Evolutionary conservation across 441 rosid species (phyloP).

Genomic region (Populus tomentosa): DNA sequence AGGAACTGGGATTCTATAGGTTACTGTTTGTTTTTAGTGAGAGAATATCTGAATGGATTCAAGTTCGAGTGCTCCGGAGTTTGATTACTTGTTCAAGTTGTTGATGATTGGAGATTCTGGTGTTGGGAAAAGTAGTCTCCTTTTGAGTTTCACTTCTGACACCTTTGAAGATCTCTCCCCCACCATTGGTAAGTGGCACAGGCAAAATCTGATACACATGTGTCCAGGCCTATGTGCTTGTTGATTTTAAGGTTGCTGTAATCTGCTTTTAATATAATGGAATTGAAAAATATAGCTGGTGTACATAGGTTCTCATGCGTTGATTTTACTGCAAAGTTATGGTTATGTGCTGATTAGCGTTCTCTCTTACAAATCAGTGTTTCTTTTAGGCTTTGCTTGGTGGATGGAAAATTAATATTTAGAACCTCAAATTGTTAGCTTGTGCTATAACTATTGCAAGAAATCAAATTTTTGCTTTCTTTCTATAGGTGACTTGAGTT

Average conservation of each 20-base stretch:
- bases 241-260: not conserved
- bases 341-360: not conserved
- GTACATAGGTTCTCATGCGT: not conserved
- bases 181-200: slow-evolving; percentile 41
- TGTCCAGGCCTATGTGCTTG: not conserved
- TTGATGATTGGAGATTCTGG: slow-evolving; percentile 59
- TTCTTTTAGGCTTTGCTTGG: not conserved
- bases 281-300: not conserved
- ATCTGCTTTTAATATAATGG: not conserved
- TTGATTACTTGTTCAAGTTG: slow-evolving; percentile 60
- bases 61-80: slow-evolving; percentile 37
- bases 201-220: too few species aligned
- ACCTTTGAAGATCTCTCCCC: slow-evolving; percentile 41
- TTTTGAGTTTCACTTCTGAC: slow-evolving; percentile 48
- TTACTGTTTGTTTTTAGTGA: not conserved
- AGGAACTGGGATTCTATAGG: not conserved
- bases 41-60: slow-evolving; percentile 19
- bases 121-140: slow-evolving; percentile 61
- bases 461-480: not conserved
- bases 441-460: not conserved
- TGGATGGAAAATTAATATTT: not conserved
- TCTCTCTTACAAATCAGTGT: not conserved
- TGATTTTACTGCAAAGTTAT: not conserved
- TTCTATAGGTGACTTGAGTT: not conserved
- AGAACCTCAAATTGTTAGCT: not conserved